Conservation (phyloP, 805 yeast species). For the Starmerella kuoi region DNA sequence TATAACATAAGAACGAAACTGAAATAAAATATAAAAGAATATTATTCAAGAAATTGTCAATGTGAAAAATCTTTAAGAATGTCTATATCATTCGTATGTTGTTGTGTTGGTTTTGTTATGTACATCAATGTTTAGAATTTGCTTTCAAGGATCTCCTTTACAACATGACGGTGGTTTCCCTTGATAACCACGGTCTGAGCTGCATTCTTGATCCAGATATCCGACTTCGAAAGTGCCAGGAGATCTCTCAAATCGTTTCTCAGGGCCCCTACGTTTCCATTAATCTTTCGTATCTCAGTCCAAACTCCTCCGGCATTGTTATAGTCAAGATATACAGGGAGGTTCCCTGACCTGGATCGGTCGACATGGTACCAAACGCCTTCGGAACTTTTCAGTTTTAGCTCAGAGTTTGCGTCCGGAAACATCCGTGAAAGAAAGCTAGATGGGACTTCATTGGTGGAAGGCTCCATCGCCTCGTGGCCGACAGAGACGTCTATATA, state of each 20-base stretch:
- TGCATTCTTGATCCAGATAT: constrained; percentile 39
- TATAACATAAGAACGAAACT: not conserved
- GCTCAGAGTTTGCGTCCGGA: constrained; percentile 6
- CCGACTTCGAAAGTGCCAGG: constrained; percentile 36
- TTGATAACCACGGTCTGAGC: constrained; percentile 43
- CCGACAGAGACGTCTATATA: not conserved
- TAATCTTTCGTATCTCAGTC: constrained; percentile 61
- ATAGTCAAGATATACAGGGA: constrained; percentile 69
- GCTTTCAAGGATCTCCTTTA: constrained; percentile 32
- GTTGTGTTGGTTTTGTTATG: no score
- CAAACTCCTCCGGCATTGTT: constrained; percentile 49
- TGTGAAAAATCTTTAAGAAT: no score
- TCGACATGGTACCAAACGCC: constrained; percentile 19
- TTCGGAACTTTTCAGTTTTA: constrained; percentile 2
- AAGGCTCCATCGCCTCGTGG: not conserved
- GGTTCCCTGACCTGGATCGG: constrained; percentile 38
- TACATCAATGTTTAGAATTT: no score
- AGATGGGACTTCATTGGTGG: not conserved
- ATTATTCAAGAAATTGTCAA: no score
- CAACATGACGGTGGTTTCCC: constrained; percentile 34
- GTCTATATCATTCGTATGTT: no score
- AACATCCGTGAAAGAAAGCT: constrained; percentile 10
- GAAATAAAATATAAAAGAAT: not conserved
- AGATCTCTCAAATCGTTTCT: constrained; percentile 50
- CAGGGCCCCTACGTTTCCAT: constrained; percentile 55